A percentile compares a stretch with the other conserved stretches of the same genome.
Evolutionary conservation across 139 green algal species (phyloP).

Genomic region (Ettlia oleoabundans): DNA sequence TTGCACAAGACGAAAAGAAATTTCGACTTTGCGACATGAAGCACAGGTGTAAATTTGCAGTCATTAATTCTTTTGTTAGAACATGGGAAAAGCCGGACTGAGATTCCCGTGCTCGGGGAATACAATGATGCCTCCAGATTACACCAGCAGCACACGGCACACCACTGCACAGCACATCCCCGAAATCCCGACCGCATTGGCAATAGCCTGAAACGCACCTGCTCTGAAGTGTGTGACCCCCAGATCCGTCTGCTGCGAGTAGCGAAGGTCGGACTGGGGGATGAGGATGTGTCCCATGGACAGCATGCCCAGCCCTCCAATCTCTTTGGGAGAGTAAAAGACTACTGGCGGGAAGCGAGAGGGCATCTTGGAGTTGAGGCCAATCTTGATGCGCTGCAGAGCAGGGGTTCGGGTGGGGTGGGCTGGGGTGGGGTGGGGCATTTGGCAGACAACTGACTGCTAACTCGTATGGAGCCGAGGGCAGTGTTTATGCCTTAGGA

Average conservation of each 20-base stretch:
- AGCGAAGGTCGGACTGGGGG: slow-evolving; percentile 80
- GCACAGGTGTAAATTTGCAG: too few relatives aligned
- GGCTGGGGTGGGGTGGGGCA: not conserved
- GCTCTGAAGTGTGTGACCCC: slow-evolving; percentile 98
- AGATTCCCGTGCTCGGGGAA: too few relatives aligned
- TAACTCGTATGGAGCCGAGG: too few relatives aligned
- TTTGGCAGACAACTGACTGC: not conserved
- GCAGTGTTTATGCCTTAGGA: not conserved
- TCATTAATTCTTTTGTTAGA: too few relatives aligned
- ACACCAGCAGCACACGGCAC: too few relatives aligned
- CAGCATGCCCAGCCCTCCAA: slow-evolving; percentile 99
- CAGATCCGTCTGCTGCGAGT: slow-evolving; percentile 90
- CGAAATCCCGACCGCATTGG: too few relatives aligned
- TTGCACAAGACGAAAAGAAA: not conserved
- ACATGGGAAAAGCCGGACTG: too few relatives aligned
- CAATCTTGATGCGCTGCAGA: slow-evolving; percentile 92
- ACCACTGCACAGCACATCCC: not conserved
- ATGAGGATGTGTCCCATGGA: slow-evolving; percentile 99
- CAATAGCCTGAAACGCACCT: slow-evolving; percentile 8
- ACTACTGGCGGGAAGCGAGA: slow-evolving; percentile 97
- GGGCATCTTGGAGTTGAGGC: slow-evolving; percentile 99
- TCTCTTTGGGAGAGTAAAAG: slow-evolving; percentile 99
- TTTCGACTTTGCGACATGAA: not conserved
- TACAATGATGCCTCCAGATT: too few relatives aligned
- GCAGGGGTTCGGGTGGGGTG: not conserved